Percentiles rank a stretch among this genome's conserved stretches.
phyloP scores from a whole-genome alignment of 257 asterid genomes.

The Haberlea rhodopensis region DNA sequence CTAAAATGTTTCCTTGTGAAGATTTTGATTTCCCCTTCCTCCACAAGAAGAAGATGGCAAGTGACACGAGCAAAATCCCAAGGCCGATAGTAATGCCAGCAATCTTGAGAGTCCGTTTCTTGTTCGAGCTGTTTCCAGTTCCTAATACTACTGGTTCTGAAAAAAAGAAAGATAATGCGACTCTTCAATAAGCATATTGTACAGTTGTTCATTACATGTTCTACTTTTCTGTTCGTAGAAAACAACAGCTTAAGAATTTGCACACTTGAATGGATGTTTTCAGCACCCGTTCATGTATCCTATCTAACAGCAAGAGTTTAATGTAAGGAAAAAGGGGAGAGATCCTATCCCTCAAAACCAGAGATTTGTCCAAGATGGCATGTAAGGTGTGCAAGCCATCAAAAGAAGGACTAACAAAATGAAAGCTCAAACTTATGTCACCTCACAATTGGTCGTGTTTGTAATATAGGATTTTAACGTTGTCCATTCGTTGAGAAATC shows the following conservation, averaged over 20 bases:
- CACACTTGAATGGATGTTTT: background rate
- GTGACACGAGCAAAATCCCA: constrained; percentile 33
- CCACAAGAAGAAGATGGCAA: constrained; percentile 36
- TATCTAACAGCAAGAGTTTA: no score
- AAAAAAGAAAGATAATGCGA: constrained; percentile 1
- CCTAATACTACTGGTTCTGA: constrained; percentile 37
- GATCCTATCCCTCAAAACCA: no score
- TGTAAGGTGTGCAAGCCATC: no score
- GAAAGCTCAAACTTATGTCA: no score
- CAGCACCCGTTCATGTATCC: no score
- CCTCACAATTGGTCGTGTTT: no score
- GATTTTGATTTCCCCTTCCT: constrained; percentile 37
- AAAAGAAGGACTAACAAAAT: no score
- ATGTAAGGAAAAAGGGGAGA: no score
- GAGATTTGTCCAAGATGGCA: no score
- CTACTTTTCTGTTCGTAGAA: background rate
- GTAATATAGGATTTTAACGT: no score
- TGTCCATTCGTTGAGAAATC: no score
- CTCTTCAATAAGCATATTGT: background rate
- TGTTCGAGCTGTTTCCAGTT: constrained; percentile 35
- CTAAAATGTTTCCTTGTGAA: constrained; percentile 15
- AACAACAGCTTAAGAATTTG: background rate
- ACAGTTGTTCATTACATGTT: no score
- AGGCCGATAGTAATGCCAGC: constrained; percentile 42
- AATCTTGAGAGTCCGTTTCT: constrained; percentile 28